phyloP scores from a whole-genome alignment of 495 filamentous ascomycete genomes.

The Amniculicola lignicola region DNA sequence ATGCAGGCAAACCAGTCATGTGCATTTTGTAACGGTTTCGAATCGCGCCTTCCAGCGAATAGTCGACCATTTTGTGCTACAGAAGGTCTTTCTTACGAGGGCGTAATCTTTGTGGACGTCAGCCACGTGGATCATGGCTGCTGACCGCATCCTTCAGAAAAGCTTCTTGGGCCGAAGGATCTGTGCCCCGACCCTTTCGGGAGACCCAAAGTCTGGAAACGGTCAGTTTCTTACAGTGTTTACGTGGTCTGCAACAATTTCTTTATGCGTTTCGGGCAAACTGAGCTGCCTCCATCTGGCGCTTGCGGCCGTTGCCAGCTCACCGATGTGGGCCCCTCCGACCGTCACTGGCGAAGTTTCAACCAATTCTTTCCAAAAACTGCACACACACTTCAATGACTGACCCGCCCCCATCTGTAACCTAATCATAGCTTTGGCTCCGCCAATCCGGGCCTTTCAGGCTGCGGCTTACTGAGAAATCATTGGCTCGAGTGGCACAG shows the following conservation, averaged over 20 bases:
- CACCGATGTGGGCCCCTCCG: not conserved
- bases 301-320: slow-evolving; percentile 7
- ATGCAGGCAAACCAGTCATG: not conserved
- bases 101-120: not conserved
- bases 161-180: slow-evolving; percentile 20
- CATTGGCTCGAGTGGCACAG: slow-evolving; percentile 20
- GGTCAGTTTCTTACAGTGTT: not conserved
- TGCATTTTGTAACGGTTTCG: not conserved
- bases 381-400: not conserved
- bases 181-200: not conserved
- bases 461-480: slow-evolving; percentile 1
- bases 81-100: not conserved
- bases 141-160: slow-evolving; percentile 19
- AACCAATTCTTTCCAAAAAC: not conserved
- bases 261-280: not conserved
- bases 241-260: not conserved
- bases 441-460: slow-evolving; percentile 13
- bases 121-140: slow-evolving; percentile 27
- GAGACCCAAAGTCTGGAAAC: not conserved
- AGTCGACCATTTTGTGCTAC: no score
- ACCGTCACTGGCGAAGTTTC: slow-evolving; percentile 18
- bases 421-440: not conserved
- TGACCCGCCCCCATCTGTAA: slow-evolving; percentile 3
- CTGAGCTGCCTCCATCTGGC: not conserved
- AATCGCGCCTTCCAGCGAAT: not conserved